Percentiles rank a stretch among this genome's conserved stretches.
These are phyloP conservation scores for Fusarium papillatum DNA, from an alignment of 2,329 filamentous ascomycete genomes.

Conservation along the genomic window DNA sequence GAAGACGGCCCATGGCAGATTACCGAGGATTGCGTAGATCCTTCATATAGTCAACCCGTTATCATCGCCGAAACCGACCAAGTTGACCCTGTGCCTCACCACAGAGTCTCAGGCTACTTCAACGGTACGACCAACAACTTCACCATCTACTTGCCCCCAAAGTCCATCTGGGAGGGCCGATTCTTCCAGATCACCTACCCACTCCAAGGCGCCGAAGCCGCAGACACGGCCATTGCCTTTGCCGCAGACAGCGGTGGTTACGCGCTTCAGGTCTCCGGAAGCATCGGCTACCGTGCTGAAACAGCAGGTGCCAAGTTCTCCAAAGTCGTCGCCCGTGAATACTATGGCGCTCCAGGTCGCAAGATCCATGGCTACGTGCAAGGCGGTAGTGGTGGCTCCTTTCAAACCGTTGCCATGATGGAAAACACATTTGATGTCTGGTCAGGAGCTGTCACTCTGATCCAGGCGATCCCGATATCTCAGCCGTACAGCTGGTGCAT, in stretches of 20 bases:
- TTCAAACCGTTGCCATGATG: constrained; percentile 30
- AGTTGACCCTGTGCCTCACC: constrained; percentile 18
- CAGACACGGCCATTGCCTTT: constrained; percentile 21
- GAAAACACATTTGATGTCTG: constrained; percentile 39
- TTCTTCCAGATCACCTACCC: constrained; percentile 41
- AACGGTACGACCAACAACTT: constrained; percentile 30
- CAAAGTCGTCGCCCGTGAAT: constrained; percentile 15
- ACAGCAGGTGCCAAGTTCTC: constrained; percentile 38
- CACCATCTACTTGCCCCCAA: constrained; percentile 38
- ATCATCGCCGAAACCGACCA: constrained; percentile 25
- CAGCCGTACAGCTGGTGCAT: too few species aligned
- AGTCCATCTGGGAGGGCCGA: constrained; percentile 22
- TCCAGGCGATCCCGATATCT: background rate
- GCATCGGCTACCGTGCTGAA: constrained; percentile 33
- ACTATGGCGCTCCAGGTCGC: constrained; percentile 11
- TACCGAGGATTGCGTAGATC: constrained; percentile 21
- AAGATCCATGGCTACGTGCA: constrained; percentile 40
- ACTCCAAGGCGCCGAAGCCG: constrained; percentile 20
- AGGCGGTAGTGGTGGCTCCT: constrained; percentile 40
- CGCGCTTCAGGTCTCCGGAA: constrained; percentile 28
- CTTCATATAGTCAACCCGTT: constrained; percentile 13
- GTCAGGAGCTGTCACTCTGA: constrained; percentile 33
- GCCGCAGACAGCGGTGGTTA: constrained; percentile 33
- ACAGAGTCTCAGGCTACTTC: constrained; percentile 31
- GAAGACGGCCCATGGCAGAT: background rate